Conservation (phyloP, 192 early-diverging fungal genomes). For the Coemansia sp. region DNA sequence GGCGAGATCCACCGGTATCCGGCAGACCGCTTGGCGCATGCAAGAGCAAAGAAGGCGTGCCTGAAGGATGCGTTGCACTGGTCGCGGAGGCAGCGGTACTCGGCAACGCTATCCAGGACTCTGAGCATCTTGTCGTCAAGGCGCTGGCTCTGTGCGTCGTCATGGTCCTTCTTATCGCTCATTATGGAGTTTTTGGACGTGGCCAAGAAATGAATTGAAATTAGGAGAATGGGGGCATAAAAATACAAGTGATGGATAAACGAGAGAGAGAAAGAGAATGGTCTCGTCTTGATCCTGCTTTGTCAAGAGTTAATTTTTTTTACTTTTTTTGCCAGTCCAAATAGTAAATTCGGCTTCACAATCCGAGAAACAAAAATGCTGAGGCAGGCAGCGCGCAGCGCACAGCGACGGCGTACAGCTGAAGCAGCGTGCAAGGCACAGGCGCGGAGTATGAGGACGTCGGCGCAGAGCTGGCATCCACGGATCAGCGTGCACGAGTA, state of each 20-base stretch:
- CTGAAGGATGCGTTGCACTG: slow-evolving; percentile 10
- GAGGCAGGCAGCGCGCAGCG: background rate
- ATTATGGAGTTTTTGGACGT: background rate
- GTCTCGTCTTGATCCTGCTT: too few species aligned
- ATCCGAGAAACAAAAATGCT: background rate
- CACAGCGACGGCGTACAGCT: background rate
- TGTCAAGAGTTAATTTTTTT: too few species aligned
- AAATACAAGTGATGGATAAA: too few species aligned
- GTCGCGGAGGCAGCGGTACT: slow-evolving; percentile 35
- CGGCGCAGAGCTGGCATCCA: background rate
- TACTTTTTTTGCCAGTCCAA: too few species aligned
- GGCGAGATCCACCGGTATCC: slow-evolving; percentile 54
- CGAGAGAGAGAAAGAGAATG: too few species aligned
- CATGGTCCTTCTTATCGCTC: background rate
- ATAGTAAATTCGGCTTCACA: too few species aligned
- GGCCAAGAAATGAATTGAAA: too few species aligned
- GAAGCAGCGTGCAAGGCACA: background rate
- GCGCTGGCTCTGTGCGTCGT: background rate
- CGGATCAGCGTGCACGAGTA: slow-evolving; percentile 2
- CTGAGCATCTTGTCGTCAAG: slow-evolving; percentile 22
- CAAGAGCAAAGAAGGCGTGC: slow-evolving; percentile 43
- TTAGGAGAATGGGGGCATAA: too few species aligned
- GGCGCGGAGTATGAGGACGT: background rate
- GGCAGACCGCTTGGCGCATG: slow-evolving; percentile 39
- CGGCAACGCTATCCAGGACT: slow-evolving; percentile 24